These are phyloP conservation scores for Diplocarpon mali DNA, from an alignment of 2,329 filamentous ascomycete species.

Conservation along the genomic window DNA sequence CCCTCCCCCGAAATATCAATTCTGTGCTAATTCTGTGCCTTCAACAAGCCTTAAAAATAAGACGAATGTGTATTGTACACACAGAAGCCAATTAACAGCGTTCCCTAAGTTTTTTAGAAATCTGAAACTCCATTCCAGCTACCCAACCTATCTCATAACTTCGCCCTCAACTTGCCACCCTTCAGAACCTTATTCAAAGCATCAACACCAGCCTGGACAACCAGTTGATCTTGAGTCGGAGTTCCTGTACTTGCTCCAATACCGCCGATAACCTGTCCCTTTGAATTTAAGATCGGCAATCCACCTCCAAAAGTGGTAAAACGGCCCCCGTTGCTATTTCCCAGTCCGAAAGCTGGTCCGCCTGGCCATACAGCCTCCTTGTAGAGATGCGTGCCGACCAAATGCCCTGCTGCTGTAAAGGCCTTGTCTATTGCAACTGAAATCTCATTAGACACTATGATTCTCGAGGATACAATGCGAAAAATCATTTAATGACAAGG, in stretches of 20 bases:
- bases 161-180: constrained; percentile 30
- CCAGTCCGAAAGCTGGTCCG: constrained; percentile 39
- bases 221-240: constrained; percentile 41
- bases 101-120: too few relatives aligned
- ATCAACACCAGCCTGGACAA: constrained; percentile 40
- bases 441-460: not conserved
- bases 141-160: constrained; percentile 26
- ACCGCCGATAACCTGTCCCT: constrained; percentile 39
- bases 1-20: too few relatives aligned
- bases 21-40: too few relatives aligned
- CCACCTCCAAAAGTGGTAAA: constrained; percentile 44
- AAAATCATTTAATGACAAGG: not conserved
- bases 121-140: not conserved
- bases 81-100: too few relatives aligned
- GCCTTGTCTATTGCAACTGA: constrained; percentile 32
- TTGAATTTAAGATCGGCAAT: constrained; percentile 35
- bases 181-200: constrained; percentile 29
- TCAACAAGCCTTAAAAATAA: too few relatives aligned
- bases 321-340: constrained; percentile 39
- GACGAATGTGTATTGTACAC: too few relatives aligned
- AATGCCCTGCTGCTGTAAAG: constrained; percentile 45
- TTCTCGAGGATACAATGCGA: not conserved
- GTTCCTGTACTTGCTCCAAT: constrained; percentile 44
- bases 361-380: constrained; percentile 43
- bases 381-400: constrained; percentile 39